Conservation (phyloP, 345 rosid genomes). For the Corymbia maculata region DNA sequence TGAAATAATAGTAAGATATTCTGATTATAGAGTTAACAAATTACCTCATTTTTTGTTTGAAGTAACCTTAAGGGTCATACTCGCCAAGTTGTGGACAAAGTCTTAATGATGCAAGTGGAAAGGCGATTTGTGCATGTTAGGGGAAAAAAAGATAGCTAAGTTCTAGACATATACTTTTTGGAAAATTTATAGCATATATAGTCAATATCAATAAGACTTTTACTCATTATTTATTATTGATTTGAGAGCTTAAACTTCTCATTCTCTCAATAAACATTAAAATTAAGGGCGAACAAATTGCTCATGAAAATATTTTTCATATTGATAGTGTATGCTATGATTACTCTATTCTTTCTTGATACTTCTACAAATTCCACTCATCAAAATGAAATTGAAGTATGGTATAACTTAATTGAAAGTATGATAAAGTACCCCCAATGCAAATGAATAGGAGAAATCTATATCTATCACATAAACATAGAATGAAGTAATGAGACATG, state of each 20-base stretch:
- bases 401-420: not conserved
- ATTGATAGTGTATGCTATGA: not conserved
- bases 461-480: not conserved
- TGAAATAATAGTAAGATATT: no score
- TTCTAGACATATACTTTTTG: not conserved
- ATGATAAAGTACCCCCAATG: not conserved
- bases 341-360: not conserved
- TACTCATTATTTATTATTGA: not conserved
- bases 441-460: not conserved
- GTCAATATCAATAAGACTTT: not conserved
- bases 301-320: not conserved
- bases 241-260: not conserved
- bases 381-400: not conserved
- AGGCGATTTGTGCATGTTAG: no score
- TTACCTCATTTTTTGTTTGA: no score
- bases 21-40: no score
- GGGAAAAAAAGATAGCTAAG: no score
- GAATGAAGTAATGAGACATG: not conserved
- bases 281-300: not conserved
- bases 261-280: not conserved
- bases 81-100: no score
- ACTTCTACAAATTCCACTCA: not conserved
- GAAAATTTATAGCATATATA: not conserved
- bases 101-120: no score
- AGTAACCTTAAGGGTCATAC: no score